phyloP scores from a whole-genome alignment of 345 rosid genomes.

The Acer saccharum region DNA sequence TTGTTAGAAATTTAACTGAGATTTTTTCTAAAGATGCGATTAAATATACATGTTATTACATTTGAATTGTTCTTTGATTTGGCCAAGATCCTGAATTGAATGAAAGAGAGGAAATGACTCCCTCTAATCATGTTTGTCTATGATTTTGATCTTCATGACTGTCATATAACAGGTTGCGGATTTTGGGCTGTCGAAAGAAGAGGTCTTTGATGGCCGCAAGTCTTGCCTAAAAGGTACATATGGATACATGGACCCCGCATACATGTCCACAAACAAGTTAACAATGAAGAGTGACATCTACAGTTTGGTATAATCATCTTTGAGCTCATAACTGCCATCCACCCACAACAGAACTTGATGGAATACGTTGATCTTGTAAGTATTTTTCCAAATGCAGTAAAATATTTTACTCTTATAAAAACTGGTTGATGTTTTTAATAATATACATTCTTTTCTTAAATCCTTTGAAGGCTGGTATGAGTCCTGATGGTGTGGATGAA shows the following conservation, averaged over 20 bases:
- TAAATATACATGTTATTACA: no score
- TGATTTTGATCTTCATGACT: conserved; percentile 7
- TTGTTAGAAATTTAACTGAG: background rate
- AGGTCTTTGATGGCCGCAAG: conserved; percentile 64
- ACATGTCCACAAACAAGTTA: conserved; percentile 79
- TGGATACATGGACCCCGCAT: conserved; percentile 87
- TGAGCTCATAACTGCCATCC: conserved; percentile 92
- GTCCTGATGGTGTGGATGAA: conserved; percentile 80
- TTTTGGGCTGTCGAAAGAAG: conserved; percentile 93
- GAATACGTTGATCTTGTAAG: conserved; percentile 89
- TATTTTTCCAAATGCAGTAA: background rate
- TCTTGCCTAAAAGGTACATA: conserved; percentile 92
- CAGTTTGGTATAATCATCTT: conserved; percentile 89
- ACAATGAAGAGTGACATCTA: conserved; percentile 87
- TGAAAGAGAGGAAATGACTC: background rate
- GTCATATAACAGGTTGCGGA: conserved; percentile 72
- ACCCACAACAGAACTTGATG: conserved; percentile 92
- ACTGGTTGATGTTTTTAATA: background rate
- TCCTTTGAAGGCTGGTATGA: conserved; percentile 71
- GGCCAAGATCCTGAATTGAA: background rate
- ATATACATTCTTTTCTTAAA: background rate
- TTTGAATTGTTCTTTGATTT: background rate
- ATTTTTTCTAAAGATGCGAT: background rate
- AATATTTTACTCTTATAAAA: background rate
- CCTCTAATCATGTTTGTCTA: background rate